phyloP scores from a whole-genome alignment of 805 yeast genomes.

The Hagleromyces aurorensis region DNA sequence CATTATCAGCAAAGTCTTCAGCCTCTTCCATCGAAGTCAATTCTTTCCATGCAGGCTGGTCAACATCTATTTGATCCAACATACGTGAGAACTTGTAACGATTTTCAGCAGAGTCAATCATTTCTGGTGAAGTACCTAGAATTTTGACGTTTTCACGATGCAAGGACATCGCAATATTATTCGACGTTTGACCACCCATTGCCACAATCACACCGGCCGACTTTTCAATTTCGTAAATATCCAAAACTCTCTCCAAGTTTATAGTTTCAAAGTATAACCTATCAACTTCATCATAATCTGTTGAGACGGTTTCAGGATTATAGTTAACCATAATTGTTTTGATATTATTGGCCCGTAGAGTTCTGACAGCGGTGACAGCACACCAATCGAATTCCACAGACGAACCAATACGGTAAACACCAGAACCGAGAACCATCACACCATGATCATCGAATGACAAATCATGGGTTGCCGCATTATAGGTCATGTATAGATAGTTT shows the following conservation, averaged over 20 bases:
- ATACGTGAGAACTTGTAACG: slow-evolving; percentile 96
- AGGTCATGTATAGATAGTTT: slow-evolving; percentile 89
- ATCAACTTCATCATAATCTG: slow-evolving; percentile 97
- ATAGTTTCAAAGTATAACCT: slow-evolving; percentile 93
- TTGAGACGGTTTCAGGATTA: slow-evolving; percentile 98
- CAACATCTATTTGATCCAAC: slow-evolving; percentile 93
- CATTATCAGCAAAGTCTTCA: slow-evolving; percentile 82
- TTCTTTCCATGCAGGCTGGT: slow-evolving; percentile 99
- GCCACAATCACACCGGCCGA: slow-evolving; percentile 89
- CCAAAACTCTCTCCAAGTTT: slow-evolving; percentile 87
- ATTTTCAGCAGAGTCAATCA: slow-evolving; percentile 97
- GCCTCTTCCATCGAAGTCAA: slow-evolving; percentile 90
- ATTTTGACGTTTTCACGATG: slow-evolving; percentile 93
- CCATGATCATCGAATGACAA: slow-evolving; percentile 87
- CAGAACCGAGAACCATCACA: slow-evolving; percentile 93
- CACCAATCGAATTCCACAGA: slow-evolving; percentile 99
- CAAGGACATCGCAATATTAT: slow-evolving; percentile 87
- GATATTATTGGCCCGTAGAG: slow-evolving; percentile 74
- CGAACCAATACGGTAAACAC: slow-evolving; percentile 98
- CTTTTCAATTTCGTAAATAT: slow-evolving; percentile 86
- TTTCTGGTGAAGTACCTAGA: slow-evolving; percentile 94
- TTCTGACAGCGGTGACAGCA: slow-evolving; percentile 94
- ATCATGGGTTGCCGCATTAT: slow-evolving; percentile 85
- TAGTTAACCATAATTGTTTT: slow-evolving; percentile 96
- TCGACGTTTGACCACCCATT: slow-evolving; percentile 99